Base-by-base conservation (phyloP, 2,329 filamentous ascomycete species). In the Fusarium keratoplasticum region DNA sequence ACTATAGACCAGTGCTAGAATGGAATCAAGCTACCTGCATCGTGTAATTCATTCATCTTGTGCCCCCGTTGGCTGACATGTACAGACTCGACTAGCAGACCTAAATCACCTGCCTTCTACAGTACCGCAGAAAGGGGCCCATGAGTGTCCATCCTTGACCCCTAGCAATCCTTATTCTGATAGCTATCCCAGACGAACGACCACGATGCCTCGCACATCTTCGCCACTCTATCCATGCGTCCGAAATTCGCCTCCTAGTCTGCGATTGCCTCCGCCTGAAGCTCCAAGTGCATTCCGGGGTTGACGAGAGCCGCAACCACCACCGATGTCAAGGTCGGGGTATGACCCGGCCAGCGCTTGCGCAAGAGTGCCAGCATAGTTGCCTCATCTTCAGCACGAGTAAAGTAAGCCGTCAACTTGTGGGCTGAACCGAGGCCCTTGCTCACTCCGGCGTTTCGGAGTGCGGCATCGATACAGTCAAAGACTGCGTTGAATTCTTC, bases 391-490 rank as follows among this genome's bases (percentile, higher is more conserved):
- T 71, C 65, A 3, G 65, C 66, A n/a, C 66, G 61, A 29, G 57
- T 61, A 38, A 71, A 71, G 44, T 73, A 75, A 1, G 72, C 67
- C 7, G 69, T 64, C 20, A 75, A 8, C 44, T 75, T 75, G 36
- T 75, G 70, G 5, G 72, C 70, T 10, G 61, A 27, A 3, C 27
- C 68, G 5, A 75, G 55, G 10, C 72, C 72, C 11, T 29, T 18
- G 14, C 16, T 52, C n/a, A 71, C 72, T 9, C 70, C 72, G 5
- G 61, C 72, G 25, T 73, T 69, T 10, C 44, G 58, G 3, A 75
- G 61, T n/a, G 70, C 72, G 7, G 72, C 70, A 16, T 75, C 68
- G 3, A 75, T 66, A 47, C 72, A 75, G 44, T 73, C 52, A 33
- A 73, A 65, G 6, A 75, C 31, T 20, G 72, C 72, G 25, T 67